phyloP scores from a whole-genome alignment of 2,329 filamentous ascomycete genomes.

The Helicocarpus griseus region DNA sequence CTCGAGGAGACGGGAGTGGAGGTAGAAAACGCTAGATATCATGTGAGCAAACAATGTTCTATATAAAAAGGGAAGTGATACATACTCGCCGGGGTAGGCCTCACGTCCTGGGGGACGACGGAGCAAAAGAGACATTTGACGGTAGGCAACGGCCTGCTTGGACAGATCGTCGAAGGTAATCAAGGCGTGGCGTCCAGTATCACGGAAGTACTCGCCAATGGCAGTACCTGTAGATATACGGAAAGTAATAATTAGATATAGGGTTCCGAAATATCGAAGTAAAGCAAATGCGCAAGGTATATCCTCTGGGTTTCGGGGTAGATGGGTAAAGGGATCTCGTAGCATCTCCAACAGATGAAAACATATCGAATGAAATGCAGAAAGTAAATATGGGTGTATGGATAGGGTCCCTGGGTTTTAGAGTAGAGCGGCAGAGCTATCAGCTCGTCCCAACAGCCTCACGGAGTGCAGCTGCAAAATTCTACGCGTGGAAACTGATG shows the following conservation, averaged over 20 bases:
- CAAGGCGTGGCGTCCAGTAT: constrained; percentile 78
- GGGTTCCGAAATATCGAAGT: no score
- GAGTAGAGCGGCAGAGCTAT: no score
- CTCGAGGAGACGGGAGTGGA: constrained; percentile 98
- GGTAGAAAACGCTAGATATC: constrained; percentile 71
- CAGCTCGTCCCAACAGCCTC: no score
- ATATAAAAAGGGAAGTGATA: constrained; percentile 11
- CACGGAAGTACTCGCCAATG: constrained; percentile 67
- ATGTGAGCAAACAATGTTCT: constrained; percentile 14
- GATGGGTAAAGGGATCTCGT: no score
- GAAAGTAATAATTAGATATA: constrained; percentile 5
- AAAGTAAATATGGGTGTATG: no score
- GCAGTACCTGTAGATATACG: constrained; percentile 21
- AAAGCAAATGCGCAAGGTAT: no score
- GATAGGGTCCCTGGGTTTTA: no score
- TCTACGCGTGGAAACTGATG: no score
- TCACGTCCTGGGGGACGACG: constrained; percentile 98
- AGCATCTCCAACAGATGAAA: no score
- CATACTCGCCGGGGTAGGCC: constrained; percentile 88
- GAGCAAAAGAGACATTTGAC: constrained; percentile 97
- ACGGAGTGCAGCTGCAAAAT: no score
- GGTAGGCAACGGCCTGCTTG: constrained; percentile 96
- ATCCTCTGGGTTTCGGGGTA: no score
- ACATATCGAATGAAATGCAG: no score
- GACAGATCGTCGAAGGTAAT: constrained; percentile 92